These are phyloP conservation scores for Polyporus tsugae DNA, from an alignment of 1,284 basidiomycete genomes.

Conservation along the genomic window DNA sequence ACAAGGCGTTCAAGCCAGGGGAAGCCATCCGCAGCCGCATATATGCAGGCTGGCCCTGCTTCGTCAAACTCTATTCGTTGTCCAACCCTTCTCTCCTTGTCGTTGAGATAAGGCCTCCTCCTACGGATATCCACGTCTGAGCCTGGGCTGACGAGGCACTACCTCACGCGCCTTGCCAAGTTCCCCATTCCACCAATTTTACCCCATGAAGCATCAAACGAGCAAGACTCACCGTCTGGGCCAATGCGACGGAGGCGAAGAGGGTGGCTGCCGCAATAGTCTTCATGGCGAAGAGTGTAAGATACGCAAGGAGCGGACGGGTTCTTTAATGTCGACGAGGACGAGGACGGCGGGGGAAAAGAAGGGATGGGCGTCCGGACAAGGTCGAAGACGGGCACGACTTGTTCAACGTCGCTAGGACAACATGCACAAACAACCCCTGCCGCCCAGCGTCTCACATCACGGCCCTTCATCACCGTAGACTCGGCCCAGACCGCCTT, in stretches of 20 bases:
- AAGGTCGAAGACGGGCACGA: conserved; percentile 17
- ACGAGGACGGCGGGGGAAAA: conserved; percentile 30
- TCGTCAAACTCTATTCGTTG: conserved; percentile 3
- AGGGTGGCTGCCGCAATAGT: conserved; percentile 56
- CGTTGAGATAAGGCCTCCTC: background rate
- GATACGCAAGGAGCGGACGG: conserved; percentile 58
- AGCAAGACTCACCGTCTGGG: conserved; percentile 48
- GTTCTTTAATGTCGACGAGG: conserved; percentile 55
- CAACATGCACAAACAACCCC: conserved; percentile 38
- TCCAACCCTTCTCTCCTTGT: background rate
- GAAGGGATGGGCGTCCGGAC: conserved; percentile 27
- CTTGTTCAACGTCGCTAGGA: conserved; percentile 35
- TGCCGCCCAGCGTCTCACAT: conserved; percentile 18
- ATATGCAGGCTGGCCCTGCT: background rate
- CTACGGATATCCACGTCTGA: background rate
- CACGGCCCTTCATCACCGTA: background rate
- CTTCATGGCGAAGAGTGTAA: conserved; percentile 53
- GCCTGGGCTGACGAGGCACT: background rate
- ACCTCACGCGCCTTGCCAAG: background rate
- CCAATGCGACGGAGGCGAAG: conserved; percentile 54
- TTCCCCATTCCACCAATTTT: background rate
- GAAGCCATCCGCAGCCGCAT: conserved; percentile 6
- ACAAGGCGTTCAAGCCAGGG: conserved; percentile 1
- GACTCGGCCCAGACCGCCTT: conserved; percentile 2
- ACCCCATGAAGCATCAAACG: background rate